Evolutionary conservation across 2,329 filamentous ascomycete species (phyloP), one percentile per base, ranked within the genome.

Genomic region (Nemania abortiva): DNA sequence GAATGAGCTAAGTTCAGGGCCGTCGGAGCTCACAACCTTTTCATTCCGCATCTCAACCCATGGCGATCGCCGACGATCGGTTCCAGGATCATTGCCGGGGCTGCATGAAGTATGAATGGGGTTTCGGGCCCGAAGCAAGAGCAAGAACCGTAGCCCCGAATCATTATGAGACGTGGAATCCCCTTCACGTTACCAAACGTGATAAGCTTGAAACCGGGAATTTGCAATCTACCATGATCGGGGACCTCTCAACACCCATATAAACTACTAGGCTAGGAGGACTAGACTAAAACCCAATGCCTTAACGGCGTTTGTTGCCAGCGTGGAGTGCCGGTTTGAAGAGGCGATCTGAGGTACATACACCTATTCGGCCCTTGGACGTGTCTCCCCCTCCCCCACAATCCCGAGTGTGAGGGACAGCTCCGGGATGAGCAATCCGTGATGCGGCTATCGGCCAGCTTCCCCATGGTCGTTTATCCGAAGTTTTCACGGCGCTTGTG

Each of bases 391-490:
- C 34, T 58, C 13, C 57, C 66, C 42, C 61, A 52, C 66, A 54
- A 39, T 61, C 67, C 67, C 67, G 59, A 63, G 15, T 42, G 29
- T 61, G 54, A 63, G 74, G 72, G 71, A 72, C 73, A 18, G 65
- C 47, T 42, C 42, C 49, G 42, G 45, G 31, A 61, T 60, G 58
- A 65, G 56, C 68, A 64, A 65, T 68, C 68, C 53, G 59, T 67
- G 59, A 74, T 72, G 73, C 68, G 57, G 71, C 74, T 70, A 70
- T 67, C 59, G 55, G 55, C 67, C 67, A 68, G 70, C 69, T 66
- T 68, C 74, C 71, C 74, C 68, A 68, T 68, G 70, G 70, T 66
- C 66, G 45, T 68, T 73, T 68, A 72, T 60, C 75, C 74, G 74
- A 77, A 54, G 72, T 70, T 75, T 67, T 71, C 45, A 63, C 74